Conservation (phyloP, 2,329 filamentous ascomycete species). For the Alternaria metachromatica region DNA sequence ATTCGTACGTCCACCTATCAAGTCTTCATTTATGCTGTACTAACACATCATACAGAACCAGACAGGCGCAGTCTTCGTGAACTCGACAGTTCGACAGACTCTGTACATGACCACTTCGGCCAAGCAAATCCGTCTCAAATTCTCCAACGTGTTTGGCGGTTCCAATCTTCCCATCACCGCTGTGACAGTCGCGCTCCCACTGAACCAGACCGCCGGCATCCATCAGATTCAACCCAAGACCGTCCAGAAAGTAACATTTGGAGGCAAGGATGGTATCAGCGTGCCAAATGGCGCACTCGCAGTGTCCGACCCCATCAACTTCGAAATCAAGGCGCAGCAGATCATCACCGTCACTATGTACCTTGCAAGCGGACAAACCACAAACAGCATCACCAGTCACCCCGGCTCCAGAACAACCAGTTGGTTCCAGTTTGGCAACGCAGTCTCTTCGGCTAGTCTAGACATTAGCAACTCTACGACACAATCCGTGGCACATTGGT, state of each 20-base stretch:
- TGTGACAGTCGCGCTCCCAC: constrained; percentile 64
- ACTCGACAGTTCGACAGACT: constrained; percentile 71
- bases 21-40: background rate
- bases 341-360: constrained; percentile 67
- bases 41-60: constrained; percentile 54
- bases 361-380: constrained; percentile 62
- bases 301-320: constrained; percentile 68
- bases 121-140: constrained; percentile 64
- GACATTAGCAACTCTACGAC: constrained; percentile 48
- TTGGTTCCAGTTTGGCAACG: constrained; percentile 66
- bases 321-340: constrained; percentile 58
- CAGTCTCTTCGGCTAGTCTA: constrained; percentile 59
- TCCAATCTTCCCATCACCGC: constrained; percentile 66
- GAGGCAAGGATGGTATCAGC: constrained; percentile 58
- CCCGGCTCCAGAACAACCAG: constrained; percentile 69
- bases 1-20: constrained; percentile 48
- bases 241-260: constrained; percentile 64
- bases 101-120: constrained; percentile 65
- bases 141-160: constrained; percentile 70
- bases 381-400: constrained; percentile 66
- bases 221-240: constrained; percentile 61
- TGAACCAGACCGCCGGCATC: constrained; percentile 61
- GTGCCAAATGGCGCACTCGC: constrained; percentile 63
- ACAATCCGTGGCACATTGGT: constrained; percentile 57
- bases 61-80: constrained; percentile 61